Conservation (phyloP, 108 stramenopile genomes). For the Craspedostauros australis region DNA sequence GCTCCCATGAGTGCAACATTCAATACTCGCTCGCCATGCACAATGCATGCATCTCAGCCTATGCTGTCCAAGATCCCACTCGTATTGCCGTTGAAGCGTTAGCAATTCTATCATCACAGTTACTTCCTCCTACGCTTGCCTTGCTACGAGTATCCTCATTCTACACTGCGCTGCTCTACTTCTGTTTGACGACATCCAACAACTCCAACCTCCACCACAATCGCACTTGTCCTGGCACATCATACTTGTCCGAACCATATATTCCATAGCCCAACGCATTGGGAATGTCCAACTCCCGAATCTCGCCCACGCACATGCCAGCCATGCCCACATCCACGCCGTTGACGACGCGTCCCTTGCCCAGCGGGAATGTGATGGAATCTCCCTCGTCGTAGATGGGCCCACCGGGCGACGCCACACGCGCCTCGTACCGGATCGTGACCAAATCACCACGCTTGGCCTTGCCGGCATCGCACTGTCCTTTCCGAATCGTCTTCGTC, state of each 20-base stretch:
- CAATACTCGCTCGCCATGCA: no score
- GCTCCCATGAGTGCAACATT: no score
- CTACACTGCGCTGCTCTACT: no score
- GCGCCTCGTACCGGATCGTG: conserved; percentile 19
- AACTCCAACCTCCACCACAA: conserved; percentile 32
- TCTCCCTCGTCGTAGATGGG: conserved; percentile 27
- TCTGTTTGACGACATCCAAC: conserved; percentile 10
- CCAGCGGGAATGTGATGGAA: conserved; percentile 16
- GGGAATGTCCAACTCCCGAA: conserved; percentile 23
- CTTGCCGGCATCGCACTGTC: not conserved
- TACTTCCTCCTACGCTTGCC: no score
- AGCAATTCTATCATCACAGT: no score
- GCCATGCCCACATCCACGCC: conserved; percentile 19
- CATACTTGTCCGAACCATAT: conserved; percentile 20
- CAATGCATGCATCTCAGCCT: no score
- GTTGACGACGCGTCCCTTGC: conserved; percentile 10
- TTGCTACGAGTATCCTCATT: no score
- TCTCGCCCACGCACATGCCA: conserved; percentile 27
- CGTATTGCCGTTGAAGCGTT: no score
- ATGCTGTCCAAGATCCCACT: no score
- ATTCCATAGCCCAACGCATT: conserved; percentile 12
- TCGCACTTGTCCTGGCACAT: conserved; percentile 25
- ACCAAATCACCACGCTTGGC: conserved; percentile 20
- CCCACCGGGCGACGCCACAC: conserved; percentile 19
- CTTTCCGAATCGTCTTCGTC: conserved; percentile 12